Conservation (phyloP, 1,139 yeast genomes). For the Geotrichum restrictum region DNA sequence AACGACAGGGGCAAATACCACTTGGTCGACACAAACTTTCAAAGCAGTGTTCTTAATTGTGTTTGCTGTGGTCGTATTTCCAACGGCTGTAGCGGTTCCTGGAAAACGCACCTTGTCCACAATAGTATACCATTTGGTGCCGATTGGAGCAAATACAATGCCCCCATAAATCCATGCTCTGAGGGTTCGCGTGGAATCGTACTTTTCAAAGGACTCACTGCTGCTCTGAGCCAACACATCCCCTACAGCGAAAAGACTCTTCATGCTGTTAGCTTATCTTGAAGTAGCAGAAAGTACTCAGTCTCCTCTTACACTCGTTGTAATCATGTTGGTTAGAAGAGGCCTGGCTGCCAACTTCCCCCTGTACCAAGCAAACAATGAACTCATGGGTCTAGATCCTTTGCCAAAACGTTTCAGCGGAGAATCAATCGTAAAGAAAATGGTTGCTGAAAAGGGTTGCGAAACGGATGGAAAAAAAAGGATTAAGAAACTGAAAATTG, state of each 20-base stretch:
- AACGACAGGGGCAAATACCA: constrained; percentile 62
- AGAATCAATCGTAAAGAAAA: too few relatives aligned
- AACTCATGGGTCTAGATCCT: too few relatives aligned
- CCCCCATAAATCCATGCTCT: constrained; percentile 74
- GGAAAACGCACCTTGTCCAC: constrained; percentile 44
- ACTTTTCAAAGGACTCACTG: constrained; percentile 21
- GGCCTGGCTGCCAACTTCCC: constrained; percentile 13
- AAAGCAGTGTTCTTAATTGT: constrained; percentile 43
- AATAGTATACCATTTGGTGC: constrained; percentile 62
- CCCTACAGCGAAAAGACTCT: constrained; percentile 16
- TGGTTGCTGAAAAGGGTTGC: not conserved
- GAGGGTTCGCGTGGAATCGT: constrained; percentile 46
- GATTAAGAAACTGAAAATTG: too few relatives aligned
- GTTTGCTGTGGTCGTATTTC: constrained; percentile 24
- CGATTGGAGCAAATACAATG: constrained; percentile 70
- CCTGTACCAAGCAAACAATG: constrained; percentile 15
- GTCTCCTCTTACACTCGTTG: constrained; percentile 17
- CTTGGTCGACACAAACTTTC: constrained; percentile 68
- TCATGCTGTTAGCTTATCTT: not conserved
- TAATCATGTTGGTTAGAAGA: constrained; percentile 14
- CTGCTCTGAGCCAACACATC: constrained; percentile 15
- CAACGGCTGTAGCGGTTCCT: not conserved
- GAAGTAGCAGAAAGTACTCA: not conserved
- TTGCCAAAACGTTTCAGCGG: too few relatives aligned
- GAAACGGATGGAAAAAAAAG: not conserved